Evolutionary conservation across 2,329 filamentous ascomycete species (phyloP).

Genomic region (Colletotrichum higginsianum): DNA sequence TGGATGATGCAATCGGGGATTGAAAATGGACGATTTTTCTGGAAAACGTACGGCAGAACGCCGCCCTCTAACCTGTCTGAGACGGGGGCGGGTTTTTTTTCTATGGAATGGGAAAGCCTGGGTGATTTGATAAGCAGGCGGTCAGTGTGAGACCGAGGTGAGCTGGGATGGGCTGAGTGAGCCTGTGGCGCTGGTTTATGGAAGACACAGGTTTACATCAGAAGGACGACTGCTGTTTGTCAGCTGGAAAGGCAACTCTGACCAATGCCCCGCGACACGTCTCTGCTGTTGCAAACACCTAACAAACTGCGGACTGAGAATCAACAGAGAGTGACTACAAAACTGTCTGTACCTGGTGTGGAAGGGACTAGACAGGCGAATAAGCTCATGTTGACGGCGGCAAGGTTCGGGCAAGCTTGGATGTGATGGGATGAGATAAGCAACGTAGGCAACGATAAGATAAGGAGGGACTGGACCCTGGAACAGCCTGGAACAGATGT

Average conservation of each 20-base stretch:
- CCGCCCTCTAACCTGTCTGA: background rate
- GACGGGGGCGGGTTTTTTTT: background rate
- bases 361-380: no score
- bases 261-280: background rate
- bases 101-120: background rate
- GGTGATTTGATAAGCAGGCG: background rate
- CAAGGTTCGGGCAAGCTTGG: background rate
- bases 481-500: no score
- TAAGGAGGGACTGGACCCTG: slow-evolving; percentile 3
- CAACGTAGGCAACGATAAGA: background rate
- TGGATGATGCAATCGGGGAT: slow-evolving; percentile 40
- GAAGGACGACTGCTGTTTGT: background rate
- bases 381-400: background rate
- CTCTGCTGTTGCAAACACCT: background rate
- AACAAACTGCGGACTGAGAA: no score
- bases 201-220: background rate
- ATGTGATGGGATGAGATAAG: slow-evolving; percentile 3
- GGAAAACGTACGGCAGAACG: slow-evolving; percentile 14
- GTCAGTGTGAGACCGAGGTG: background rate
- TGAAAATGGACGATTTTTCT: background rate
- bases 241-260: background rate
- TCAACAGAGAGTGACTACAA: no score
- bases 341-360: no score
- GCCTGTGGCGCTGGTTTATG: background rate
- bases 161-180: background rate